Percentiles rank a stretch among this genome's conserved stretches.
phyloP scores from a whole-genome alignment of 202 grass and related monocot genomes.

The Setaria viridis region DNA sequence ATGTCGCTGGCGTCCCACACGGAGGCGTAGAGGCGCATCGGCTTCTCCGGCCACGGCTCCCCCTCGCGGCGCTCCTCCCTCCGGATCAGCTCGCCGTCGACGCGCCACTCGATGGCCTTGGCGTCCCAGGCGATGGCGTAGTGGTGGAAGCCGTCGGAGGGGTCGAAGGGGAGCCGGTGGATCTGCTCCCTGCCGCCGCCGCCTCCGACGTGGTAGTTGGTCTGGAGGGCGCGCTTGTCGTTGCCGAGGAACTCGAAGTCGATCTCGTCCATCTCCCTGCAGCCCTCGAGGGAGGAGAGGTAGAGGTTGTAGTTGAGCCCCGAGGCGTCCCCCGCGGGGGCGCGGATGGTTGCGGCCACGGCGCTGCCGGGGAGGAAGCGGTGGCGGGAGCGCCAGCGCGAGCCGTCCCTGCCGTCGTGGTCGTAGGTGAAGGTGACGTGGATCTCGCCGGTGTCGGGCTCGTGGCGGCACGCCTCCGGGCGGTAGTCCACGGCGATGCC shows the following conservation, averaged over 20 bases:
- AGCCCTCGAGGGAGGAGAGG: conserved; percentile 71
- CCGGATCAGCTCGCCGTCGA: conserved; percentile 60
- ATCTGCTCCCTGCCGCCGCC: conserved; percentile 58
- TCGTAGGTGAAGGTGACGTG: conserved; percentile 69
- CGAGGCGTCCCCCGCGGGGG: conserved; percentile 49
- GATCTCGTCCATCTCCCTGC: conserved; percentile 72
- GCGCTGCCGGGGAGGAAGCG: conserved; percentile 62
- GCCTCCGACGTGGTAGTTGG: conserved; percentile 58
- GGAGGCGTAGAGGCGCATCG: conserved; percentile 83
- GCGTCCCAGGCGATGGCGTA: conserved; percentile 66
- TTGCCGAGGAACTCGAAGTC: conserved; percentile 86
- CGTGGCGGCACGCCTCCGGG: conserved; percentile 50
- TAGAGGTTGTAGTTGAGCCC: conserved; percentile 85
- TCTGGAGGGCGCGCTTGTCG: conserved; percentile 70
- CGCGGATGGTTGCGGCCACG: conserved; percentile 51
- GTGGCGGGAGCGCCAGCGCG: conserved; percentile 56
- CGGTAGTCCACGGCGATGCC: conserved; percentile 69
- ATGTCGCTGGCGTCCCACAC: conserved; percentile 78
- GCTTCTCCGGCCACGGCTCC: conserved; percentile 68
- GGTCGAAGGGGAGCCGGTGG: conserved; percentile 62
- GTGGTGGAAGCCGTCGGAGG: conserved; percentile 67
- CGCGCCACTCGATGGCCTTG: conserved; percentile 67
- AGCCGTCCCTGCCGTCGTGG: conserved; percentile 41
- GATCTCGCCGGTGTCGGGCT: conserved; percentile 54
- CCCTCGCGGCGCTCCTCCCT: conserved; percentile 57